Base-by-base conservation (phyloP, 768 basidiomycete species). In the Pholiota microspora region DNA sequence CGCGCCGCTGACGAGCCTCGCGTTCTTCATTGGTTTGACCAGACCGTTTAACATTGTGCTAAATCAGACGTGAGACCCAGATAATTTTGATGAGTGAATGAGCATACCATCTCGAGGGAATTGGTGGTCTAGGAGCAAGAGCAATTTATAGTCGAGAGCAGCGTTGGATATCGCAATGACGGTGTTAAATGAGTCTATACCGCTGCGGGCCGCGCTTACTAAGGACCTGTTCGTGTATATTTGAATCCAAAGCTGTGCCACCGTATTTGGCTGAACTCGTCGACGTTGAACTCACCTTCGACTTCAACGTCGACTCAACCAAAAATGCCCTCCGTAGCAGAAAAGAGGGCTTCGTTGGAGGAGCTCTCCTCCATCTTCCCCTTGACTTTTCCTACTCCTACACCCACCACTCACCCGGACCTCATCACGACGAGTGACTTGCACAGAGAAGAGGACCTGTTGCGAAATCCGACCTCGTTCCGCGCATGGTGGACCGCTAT, bases 401-500 rank as follows among this genome's bases (percentile, higher is more conserved):
- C 82, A 2, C 94, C 94, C 5, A 73, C 79, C 40, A 89, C 88
- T 0, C 84, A 94, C 64, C 80, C 90, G 7, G 76, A 86, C 56
- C 78, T 98, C 55, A 77, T 98, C 61, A 75, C 84, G 6, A 71
- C 83, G 35, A 79, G 83, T 49, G 94, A 98, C 69, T 68, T 97
- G 28, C 80, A 88, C 60, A 86, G 93, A 45, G 96, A 97, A 74
- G 96, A 98, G 71, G 95, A 98, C 72, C 81, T 98, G 6, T 75
- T 94, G 32, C 82, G 92, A 57, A 98, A 98, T 69, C 92, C 94
- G 8, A 80, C 82, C 31, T 96, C 94, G 29, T 94, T 96, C 70
- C 82, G 92, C 34, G 86, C 91, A 64, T 98, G 97, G 97, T 91
- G 93, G 84, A 75, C 86, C 1, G 91, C 93, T 59, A 88, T 98